Evolutionary conservation across 768 basidiomycete species (phyloP).

Genomic region (Rhodosporidiobolus odoratus): DNA sequence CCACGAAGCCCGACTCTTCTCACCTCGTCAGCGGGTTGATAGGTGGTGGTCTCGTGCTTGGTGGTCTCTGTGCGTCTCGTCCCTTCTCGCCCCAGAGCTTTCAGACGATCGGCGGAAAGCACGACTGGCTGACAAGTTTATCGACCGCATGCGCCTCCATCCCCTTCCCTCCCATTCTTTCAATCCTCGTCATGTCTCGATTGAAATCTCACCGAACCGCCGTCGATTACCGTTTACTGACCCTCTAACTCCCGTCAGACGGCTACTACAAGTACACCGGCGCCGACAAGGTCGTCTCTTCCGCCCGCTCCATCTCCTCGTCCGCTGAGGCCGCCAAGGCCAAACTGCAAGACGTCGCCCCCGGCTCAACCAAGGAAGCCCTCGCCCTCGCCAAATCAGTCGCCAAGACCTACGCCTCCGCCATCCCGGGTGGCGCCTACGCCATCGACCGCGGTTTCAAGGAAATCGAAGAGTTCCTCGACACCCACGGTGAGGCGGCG

Average conservation of each 20-base stretch:
- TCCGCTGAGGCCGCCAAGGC: conserved; percentile 35
- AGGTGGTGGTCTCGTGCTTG: conserved; percentile 39
- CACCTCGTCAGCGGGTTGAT: conserved; percentile 37
- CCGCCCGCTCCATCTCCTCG: conserved; percentile 20
- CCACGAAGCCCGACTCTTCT: not conserved
- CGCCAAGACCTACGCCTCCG: conserved; percentile 39
- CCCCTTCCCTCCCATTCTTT: not conserved
- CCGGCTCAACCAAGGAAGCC: conserved; percentile 32
- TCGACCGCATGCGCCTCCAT: too few species aligned
- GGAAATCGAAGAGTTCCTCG: conserved; percentile 37
- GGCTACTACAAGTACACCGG: conserved; percentile 41
- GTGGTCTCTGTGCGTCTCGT: conserved; percentile 2
- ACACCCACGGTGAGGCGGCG: conserved; percentile 40
- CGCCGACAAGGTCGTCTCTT: conserved; percentile 34
- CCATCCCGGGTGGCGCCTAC: conserved; percentile 37
- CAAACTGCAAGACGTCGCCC: conserved; percentile 33
- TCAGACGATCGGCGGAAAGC: too few species aligned
- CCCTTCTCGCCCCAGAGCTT: not conserved
- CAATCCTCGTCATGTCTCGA: too few species aligned
- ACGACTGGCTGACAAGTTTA: not conserved
- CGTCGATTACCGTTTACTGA: too few species aligned
- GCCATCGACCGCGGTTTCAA: conserved; percentile 36
- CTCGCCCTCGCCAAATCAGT: conserved; percentile 34
- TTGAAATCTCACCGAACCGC: too few species aligned
- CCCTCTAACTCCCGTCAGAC: conserved; percentile 4